Evolutionary conservation across 1,284 basidiomycete genomes (phyloP), one percentile per base, ranked within the genome.

Genomic region (Retiboletus flavoniger): DNA sequence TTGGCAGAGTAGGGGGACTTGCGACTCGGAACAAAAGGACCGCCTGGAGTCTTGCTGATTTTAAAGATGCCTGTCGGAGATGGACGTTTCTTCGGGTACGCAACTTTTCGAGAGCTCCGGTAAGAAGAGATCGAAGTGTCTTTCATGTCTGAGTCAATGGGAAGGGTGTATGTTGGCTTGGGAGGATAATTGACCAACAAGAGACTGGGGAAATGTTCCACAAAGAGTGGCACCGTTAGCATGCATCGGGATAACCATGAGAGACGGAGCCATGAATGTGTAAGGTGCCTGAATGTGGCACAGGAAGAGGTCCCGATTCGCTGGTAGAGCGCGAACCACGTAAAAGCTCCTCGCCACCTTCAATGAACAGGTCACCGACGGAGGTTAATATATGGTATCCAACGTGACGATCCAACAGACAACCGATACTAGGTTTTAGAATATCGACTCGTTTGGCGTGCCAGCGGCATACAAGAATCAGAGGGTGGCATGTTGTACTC

Each of bases 31-130:
- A 75, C 73, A 60, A 78, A 76, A 40, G 78, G 70, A 14, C 52
- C 59, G 54, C 70, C 65, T 44, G 84, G 79, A 43, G 87, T 82
- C 63, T 79, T 84, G 60, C 81, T 78, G 24, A 75, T 70, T 71
- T 91, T 91, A 47, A 79, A 78, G 59, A 91, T 75, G 66, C 89
- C 89, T 72, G 86, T 74, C 29, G 88, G 89, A 29, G 89, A 90
- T 19, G 89, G 89, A 55, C 87, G 87, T 72, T 87, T 91, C 84
- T 84, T 89, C 49, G 87, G 85, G 62, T 91, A 91, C 58, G 84
- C 76, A 51, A 80, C 72, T 65, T 77, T 81, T 69, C 87, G 84
- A 58, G 83, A 76, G 60, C 78, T 75, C 65, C 79, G 81, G 68
- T 75, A 78, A 32, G 82, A 78, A 64, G 81, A 68, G 39, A 74